Evolutionary conservation across 1,139 yeast species (phyloP), one percentile per base, ranked within the genome.

Genomic region (Lodderomyces jiufengensis): DNA sequence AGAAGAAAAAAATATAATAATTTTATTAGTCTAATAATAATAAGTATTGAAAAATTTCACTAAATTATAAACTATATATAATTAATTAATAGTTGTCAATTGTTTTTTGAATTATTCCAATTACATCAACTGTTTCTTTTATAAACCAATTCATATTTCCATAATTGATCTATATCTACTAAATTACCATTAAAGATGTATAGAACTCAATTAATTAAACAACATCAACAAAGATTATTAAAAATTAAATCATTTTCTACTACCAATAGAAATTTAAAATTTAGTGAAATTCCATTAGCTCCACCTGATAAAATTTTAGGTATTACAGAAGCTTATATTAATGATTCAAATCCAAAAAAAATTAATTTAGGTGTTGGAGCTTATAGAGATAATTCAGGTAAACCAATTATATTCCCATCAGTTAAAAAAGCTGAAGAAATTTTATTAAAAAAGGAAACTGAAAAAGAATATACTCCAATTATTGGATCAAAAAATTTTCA

Each of bases 291-390:
- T 44, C 75, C 77, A 37, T 74, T 74, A 54, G 85, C 85, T 21
- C 84, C 85, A 32, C 81, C 88, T 21, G 92, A 83, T 60, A 80
- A 81, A 51, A 81, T 83, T 44, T 66, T 83, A 51, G 90, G 90
- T 28, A 70, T 82, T 38, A 66, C 80, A 24, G 81, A 76, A 45
- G 73, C 78, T 43, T 70, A 44, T 51, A 57, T 51, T 41, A 65
- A 63, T 43, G 76, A 70, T 48, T 23, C 57, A 39, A 70, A 69
- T 55, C 35, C 61, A 36, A 53, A 57, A 34, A 70, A 70, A 54
- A 68, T 70, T 52, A 69, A 69, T 55, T 64, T 70, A 55, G 76
- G 76, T 41, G 76, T 70, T 29, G 76, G 76, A 39, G 76, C 76
- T 33, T 70, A 70, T 59, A 62, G 76, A 55, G 70, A 68, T 50